Percentiles rank a stretch among this genome's conserved stretches.
Conservation (phyloP, 129 eudicot species). For the Artemisia argyi region DNA sequence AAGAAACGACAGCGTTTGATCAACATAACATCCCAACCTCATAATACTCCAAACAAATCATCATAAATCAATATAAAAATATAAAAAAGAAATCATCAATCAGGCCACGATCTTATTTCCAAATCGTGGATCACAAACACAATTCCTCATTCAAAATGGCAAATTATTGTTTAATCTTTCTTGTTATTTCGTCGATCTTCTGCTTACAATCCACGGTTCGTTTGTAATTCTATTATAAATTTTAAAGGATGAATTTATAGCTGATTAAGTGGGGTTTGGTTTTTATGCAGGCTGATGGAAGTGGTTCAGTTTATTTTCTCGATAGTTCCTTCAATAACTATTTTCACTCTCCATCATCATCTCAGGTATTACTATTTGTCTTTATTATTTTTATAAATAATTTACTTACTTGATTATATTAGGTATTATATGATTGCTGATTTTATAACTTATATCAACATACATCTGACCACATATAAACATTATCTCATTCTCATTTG, state of each 20-base stretch:
- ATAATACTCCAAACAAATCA: not conserved
- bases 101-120: constrained; percentile 9
- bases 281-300: constrained; percentile 51
- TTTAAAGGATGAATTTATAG: too few species aligned
- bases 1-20: constrained; percentile 14
- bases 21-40: constrained; percentile 22
- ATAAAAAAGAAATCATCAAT: not conserved
- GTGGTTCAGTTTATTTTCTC: constrained; percentile 61
- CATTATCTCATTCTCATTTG: too few species aligned
- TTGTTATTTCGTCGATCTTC: constrained; percentile 21
- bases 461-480: too few species aligned
- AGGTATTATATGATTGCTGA: not conserved
- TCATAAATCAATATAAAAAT: not conserved
- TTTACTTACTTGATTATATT: too few species aligned
- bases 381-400: too few species aligned
- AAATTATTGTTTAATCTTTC: constrained; percentile 16
- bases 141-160: constrained; percentile 18
- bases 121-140: constrained; percentile 37
- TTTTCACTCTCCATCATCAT: constrained; percentile 45
- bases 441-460: too few species aligned
- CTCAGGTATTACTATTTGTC: constrained; percentile 17
- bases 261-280: constrained; percentile 11
- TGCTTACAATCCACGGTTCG: constrained; percentile 41
- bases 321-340: constrained; percentile 61
- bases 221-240: not conserved